Evolutionary conservation across 2,329 filamentous ascomycete species (phyloP).

Genomic region (Trichoderma gracile): DNA sequence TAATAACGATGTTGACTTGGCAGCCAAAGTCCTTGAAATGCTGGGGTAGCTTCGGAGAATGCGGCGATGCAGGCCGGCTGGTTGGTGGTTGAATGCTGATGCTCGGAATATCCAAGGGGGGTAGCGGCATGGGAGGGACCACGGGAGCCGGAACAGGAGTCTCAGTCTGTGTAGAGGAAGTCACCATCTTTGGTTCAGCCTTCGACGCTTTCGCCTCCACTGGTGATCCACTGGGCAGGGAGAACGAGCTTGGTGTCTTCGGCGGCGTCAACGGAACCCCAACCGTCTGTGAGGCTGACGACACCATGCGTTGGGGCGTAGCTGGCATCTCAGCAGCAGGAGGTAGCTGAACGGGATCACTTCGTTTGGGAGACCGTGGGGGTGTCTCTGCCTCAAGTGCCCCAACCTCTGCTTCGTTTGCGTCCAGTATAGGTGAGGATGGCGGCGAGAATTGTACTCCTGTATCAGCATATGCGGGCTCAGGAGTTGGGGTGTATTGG

Average conservation of each 20-base stretch:
- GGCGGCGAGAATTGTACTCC: constrained; percentile 83
- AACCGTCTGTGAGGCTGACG: constrained; percentile 39
- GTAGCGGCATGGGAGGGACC: constrained; percentile 38
- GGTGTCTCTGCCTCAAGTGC: constrained; percentile 45
- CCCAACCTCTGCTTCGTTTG: too few relatives aligned
- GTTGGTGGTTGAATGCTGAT: constrained; percentile 90
- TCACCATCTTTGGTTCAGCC: constrained; percentile 45
- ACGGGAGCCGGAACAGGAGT: constrained; percentile 21
- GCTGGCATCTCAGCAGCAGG: constrained; percentile 50
- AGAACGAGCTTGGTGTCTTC: constrained; percentile 60
- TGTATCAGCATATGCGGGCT: constrained; percentile 66
- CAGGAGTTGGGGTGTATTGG: constrained; percentile 78
- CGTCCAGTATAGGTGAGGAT: constrained; percentile 61
- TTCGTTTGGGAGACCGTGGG: constrained; percentile 55
- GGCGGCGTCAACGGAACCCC: constrained; percentile 58
- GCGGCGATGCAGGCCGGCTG: constrained; percentile 78
- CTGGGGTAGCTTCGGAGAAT: constrained; percentile 72
- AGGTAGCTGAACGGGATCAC: constrained; percentile 62
- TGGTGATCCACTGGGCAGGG: constrained; percentile 45
- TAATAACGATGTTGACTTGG: constrained; percentile 60
- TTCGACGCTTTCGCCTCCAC: constrained; percentile 35
- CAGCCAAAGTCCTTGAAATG: constrained; percentile 80
- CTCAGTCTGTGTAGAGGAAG: constrained; percentile 64
- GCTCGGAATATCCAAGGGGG: constrained; percentile 66
- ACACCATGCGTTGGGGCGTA: constrained; percentile 58